Evolutionary conservation across 306 rosid genomes (phyloP), one percentile per base, ranked within the genome.

Genomic region (Begonia fuchsioides): DNA sequence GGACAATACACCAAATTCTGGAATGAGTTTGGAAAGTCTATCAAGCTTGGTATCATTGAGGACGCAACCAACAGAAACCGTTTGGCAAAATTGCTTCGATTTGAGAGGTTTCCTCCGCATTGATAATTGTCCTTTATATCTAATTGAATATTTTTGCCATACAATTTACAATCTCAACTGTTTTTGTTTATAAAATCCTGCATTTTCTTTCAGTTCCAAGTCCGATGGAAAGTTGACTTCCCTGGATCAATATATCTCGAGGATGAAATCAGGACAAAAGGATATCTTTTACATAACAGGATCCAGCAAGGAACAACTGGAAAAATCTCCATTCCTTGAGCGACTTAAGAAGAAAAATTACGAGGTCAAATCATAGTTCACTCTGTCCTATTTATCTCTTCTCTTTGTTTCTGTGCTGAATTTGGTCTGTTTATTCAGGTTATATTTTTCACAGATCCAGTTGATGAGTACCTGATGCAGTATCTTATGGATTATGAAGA

Each of bases 401-500:
- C n/a, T 32, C 12, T 20, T 13, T 47, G 4, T 12, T 53, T 14
- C 19, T 59, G 49, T 48, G 6, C 32, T 57, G 12, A 35, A 1
- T 8, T 26, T 26, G 8, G 9, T 6, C 32, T 13, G 43, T 14
- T 54, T 5, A 13, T 20, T 49, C 73, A 92, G 96, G 98, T 92
- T 62, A 85, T 86, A 67, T 77, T 60, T 77, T 92, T 92, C 70
- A 92, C 88, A 0, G 98, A 92, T 58, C 96, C 98, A 8, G 96
- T 92, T 62, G 98, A 92, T 55, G 98, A 92, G 48, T 92, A 92
- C 76, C 66, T 92, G 81, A 92, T 92, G 98, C 98, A 92, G 70
- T 92, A 92, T 68, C 68, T 92, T 76, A 92, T 92, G 98, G 98
- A 92, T 63, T 92, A 92, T 43, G 98, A 85, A 66, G 98, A 92